Conservation (phyloP, 2,329 filamentous ascomycete species). For the Hypoxylon sp. region DNA sequence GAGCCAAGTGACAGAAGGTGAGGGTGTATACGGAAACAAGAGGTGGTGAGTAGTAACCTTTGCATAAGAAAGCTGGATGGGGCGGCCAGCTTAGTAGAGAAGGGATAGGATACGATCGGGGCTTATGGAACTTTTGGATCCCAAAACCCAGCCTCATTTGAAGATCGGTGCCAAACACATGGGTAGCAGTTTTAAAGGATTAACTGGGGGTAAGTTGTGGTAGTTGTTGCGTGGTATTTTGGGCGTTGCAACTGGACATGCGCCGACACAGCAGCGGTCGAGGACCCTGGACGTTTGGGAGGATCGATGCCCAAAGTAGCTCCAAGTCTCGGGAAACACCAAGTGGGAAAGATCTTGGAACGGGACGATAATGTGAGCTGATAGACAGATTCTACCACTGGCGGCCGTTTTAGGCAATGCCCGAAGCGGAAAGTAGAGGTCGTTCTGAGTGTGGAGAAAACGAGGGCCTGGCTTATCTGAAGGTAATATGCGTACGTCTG, state of each 20-base stretch:
- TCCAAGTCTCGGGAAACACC: slow-evolving; percentile 50
- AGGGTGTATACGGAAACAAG: slow-evolving; percentile 42
- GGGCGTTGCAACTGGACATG: slow-evolving; percentile 52
- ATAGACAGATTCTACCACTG: slow-evolving; percentile 53
- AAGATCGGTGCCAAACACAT: slow-evolving; percentile 55
- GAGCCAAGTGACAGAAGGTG: slow-evolving; percentile 40
- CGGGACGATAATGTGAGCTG: slow-evolving; percentile 54
- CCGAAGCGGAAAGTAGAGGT: slow-evolving; percentile 59
- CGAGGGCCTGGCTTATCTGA: slow-evolving; percentile 58
- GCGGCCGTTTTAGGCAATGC: slow-evolving; percentile 59
- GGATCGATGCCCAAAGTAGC: slow-evolving; percentile 47
- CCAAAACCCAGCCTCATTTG: slow-evolving; percentile 57
- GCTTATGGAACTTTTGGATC: slow-evolving; percentile 56
- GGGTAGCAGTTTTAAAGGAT: slow-evolving; percentile 53
- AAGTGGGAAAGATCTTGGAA: slow-evolving; percentile 52
- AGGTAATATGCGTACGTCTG: slow-evolving; percentile 56
- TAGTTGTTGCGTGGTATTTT: slow-evolving; percentile 50
- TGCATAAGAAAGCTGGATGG: slow-evolving; percentile 58
- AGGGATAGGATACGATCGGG: slow-evolving; percentile 54
- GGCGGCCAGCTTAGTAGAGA: slow-evolving; percentile 57
- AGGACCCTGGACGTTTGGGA: slow-evolving; percentile 48
- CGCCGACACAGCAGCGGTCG: slow-evolving; percentile 52
- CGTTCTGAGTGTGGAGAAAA: slow-evolving; percentile 60
- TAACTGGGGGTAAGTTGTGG: slow-evolving; percentile 48
- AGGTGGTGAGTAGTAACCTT: slow-evolving; percentile 58